Conservation (phyloP, 805 yeast genomes). For the Metschnikowia cerradonensis region DNA sequence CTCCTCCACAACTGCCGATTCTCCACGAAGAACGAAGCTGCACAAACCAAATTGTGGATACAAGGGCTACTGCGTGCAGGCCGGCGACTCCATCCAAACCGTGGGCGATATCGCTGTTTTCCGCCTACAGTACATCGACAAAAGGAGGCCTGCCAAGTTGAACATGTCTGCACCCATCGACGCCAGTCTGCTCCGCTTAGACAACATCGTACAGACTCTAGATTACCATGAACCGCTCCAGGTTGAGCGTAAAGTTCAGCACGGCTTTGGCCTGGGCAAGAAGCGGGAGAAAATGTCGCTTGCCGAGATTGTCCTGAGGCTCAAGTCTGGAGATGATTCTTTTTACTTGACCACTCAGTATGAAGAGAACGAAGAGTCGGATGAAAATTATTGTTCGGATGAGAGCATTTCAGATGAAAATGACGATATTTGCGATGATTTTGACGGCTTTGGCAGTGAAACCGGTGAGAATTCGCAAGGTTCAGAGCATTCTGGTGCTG, state of each 20-base stretch:
- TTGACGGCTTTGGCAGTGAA: not conserved
- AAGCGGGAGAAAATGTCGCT: slow-evolving; percentile 50
- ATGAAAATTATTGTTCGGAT: not conserved
- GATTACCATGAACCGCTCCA: slow-evolving; percentile 37
- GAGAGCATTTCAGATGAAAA: not conserved
- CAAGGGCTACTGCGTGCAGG: slow-evolving; percentile 9
- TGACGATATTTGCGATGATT: not conserved
- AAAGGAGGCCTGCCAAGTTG: slow-evolving; percentile 50
- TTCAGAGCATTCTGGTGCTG: not conserved
- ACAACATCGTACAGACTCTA: slow-evolving; percentile 33
- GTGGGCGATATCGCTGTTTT: slow-evolving; percentile 22
- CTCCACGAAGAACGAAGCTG: slow-evolving; percentile 4
- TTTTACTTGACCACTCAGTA: slow-evolving; percentile 72
- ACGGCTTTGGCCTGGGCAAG: slow-evolving; percentile 69
- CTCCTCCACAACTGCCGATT: not conserved
- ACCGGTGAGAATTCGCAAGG: not conserved
- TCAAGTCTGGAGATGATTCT: slow-evolving; percentile 40
- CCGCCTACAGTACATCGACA: slow-evolving; percentile 35
- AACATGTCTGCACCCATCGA: slow-evolving; percentile 25
- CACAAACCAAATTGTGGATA: slow-evolving; percentile 7
- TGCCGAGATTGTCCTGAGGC: slow-evolving; percentile 41
- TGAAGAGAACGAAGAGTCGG: slow-evolving; percentile 32
- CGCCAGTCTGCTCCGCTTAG: slow-evolving; percentile 27
- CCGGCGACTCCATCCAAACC: not conserved
- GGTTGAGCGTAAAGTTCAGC: slow-evolving; percentile 53